Base-by-base conservation (phyloP, 2,329 filamentous ascomycete genomes). In the Aureobasidium sp. region DNA sequence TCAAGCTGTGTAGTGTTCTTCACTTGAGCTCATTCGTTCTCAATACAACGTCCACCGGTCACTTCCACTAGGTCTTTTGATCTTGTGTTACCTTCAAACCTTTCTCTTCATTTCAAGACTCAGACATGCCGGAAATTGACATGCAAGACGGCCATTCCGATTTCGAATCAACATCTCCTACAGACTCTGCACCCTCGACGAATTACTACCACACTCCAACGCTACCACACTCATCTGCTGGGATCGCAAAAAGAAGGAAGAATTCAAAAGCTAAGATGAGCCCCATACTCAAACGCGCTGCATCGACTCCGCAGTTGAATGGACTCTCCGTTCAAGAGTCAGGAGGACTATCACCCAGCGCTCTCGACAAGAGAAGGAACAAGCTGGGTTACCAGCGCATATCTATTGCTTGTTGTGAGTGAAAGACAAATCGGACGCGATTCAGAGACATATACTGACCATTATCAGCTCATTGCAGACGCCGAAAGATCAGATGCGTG, bases 331-430 rank as follows among this genome's bases (percentile, higher is more conserved):
- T 42, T 4, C n/a, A 59, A 27, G 61, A 62, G 14, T 10, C 54
- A 21, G 61, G 48, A 5, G 54, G 32, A 8, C 30, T 58, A n/a
- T 58, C 61, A 2, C 54, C 61, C 14, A 53, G 54, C 9, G 53
- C 54, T 25, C 27, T 57, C 1, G 53, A 62, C 21, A 62, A 61
- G 27, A 63, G 64, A 34, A 61, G 92, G 71, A 97, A 96, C 75
- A 97, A 96, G 76, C 81, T 97, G 64, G 93, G 93, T 41, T 97
- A 97, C 73, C 93, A 97, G 77, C 85, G 93, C 70, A 96, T 91
- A 39, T 95, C 92, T 47, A 90, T 97, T 68, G 94, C 93, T 68
- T 97, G 93, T 79, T 89, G 93, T 97, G 83, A 84, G 92, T 85
- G 45, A 63, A 61, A 36, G 5, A 29, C 10, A 7, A 1, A 29